These are phyloP conservation scores for Pinguiococcus pyrenoidosus DNA, from an alignment of 108 stramenopile genomes.

Conservation along the genomic window DNA sequence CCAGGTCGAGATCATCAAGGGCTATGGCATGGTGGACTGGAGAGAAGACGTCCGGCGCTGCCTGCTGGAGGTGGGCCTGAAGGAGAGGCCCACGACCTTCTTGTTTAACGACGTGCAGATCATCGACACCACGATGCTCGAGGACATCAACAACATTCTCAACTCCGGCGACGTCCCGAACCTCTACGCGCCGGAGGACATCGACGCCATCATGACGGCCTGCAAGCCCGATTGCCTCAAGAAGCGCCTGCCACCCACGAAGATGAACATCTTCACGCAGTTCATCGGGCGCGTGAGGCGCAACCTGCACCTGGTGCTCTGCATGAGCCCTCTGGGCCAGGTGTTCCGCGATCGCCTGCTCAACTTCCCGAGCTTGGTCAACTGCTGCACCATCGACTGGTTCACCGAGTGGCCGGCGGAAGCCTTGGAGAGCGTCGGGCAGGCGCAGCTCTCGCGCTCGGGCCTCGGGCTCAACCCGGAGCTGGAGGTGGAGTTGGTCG, in stretches of 20 bases:
- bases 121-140: constrained; percentile 46
- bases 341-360: constrained; percentile 46
- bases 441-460: constrained; percentile 24
- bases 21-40: constrained; percentile 49
- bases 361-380: constrained; percentile 44
- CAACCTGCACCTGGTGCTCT: constrained; percentile 48
- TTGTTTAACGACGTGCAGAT: constrained; percentile 51
- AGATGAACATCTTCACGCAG: constrained; percentile 51
- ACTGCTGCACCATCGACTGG: constrained; percentile 53
- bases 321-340: constrained; percentile 47
- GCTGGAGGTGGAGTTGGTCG: constrained; percentile 26
- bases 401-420: constrained; percentile 56
- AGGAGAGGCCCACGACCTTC: constrained; percentile 44
- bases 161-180: constrained; percentile 41
- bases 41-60: constrained; percentile 38
- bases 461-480: constrained; percentile 30
- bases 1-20: constrained; percentile 49
- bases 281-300: constrained; percentile 38
- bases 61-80: constrained; percentile 40
- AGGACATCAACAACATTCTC: constrained; percentile 53
- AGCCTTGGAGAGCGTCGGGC: constrained; percentile 41
- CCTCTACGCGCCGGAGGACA: constrained; percentile 49
- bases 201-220: constrained; percentile 36
- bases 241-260: constrained; percentile 40
- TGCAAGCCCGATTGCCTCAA: constrained; percentile 39